A percentile compares a stretch with the other conserved stretches of the same genome.
Conservation (phyloP, 805 yeast species). For the Phaffomyces antillensis region DNA sequence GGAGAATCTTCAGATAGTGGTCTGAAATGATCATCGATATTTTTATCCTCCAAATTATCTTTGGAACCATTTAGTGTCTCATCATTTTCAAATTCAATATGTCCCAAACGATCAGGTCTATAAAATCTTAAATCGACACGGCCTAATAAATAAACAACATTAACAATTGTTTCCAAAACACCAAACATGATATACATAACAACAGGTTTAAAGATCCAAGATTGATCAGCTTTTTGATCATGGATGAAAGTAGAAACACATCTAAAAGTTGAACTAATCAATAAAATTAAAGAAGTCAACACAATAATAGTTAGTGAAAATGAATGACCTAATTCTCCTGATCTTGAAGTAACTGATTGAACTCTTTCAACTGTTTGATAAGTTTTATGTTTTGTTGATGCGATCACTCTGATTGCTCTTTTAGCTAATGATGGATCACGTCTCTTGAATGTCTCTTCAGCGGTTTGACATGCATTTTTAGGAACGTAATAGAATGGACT, state of each 20-base stretch:
- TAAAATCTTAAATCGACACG: constrained; percentile 74
- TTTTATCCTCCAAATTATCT: constrained; percentile 2
- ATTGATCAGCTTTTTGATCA: constrained; percentile 23
- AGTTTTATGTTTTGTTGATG: constrained; percentile 42
- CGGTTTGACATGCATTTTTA: constrained; percentile 42
- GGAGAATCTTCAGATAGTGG: neutral
- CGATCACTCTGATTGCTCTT: constrained; percentile 40
- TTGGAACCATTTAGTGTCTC: constrained; percentile 8
- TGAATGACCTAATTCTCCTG: constrained; percentile 39
- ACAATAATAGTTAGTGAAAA: constrained; percentile 37
- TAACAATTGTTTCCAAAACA: constrained; percentile 51
- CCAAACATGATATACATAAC: constrained; percentile 69
- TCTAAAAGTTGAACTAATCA: constrained; percentile 45
- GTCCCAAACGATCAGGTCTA: constrained; percentile 57
- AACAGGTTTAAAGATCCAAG: constrained; percentile 44
- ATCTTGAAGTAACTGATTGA: constrained; percentile 23
- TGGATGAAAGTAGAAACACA: constrained; percentile 37
- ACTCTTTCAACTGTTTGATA: constrained; percentile 26
- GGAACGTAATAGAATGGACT: constrained; percentile 51
- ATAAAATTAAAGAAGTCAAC: constrained; percentile 40
- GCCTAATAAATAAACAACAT: constrained; percentile 48
- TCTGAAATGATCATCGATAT: neutral
- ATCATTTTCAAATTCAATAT: constrained; percentile 1
- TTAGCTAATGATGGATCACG: constrained; percentile 30
- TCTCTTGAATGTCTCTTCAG: constrained; percentile 38